A percentile compares a stretch with the other conserved stretches of the same genome.
These are phyloP conservation scores for Trypanosoma brucei DNA, from an alignment of 208 protist genomes.

Conservation along the genomic window DNA sequence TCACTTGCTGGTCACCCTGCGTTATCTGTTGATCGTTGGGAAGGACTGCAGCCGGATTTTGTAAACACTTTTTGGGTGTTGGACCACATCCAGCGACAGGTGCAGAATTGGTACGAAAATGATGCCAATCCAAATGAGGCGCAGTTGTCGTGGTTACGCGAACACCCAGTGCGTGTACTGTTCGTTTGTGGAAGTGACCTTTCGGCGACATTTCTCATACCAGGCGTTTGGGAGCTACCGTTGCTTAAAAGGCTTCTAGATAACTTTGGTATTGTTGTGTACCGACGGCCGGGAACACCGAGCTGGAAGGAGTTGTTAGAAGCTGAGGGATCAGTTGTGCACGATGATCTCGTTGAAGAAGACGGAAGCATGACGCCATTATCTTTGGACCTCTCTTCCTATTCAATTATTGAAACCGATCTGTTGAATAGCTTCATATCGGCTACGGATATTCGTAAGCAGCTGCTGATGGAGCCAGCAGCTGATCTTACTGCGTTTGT, in stretches of 20 bases:
- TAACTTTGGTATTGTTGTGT: constrained; percentile 45
- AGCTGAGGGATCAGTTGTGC: constrained; percentile 16
- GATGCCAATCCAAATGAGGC: constrained; percentile 16
- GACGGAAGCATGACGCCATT: constrained; percentile 10
- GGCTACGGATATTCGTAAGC: background rate
- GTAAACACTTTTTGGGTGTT: constrained; percentile 58
- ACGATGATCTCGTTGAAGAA: constrained; percentile 9
- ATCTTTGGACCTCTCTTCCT: constrained; percentile 39
- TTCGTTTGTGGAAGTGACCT: constrained; percentile 75
- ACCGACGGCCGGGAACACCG: constrained; percentile 21
- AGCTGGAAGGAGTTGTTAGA: constrained; percentile 13
- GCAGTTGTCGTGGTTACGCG: constrained; percentile 15
- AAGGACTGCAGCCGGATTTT: constrained; percentile 62
- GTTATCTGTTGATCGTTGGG: constrained; percentile 66
- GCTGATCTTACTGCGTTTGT: background rate
- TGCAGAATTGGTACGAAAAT: constrained; percentile 41
- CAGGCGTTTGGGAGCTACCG: constrained; percentile 57
- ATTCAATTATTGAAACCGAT: constrained; percentile 41
- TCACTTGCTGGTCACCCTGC: constrained; percentile 35
- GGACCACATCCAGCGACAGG: constrained; percentile 47
- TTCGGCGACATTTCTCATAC: constrained; percentile 64
- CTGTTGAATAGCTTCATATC: background rate
- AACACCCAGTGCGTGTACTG: constrained; percentile 36
- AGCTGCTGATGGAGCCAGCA: background rate
- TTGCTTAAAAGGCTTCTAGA: constrained; percentile 56